These are phyloP conservation scores for Cyclotella sp. DNA, from an alignment of 108 stramenopile species.

Conservation along the genomic window DNA sequence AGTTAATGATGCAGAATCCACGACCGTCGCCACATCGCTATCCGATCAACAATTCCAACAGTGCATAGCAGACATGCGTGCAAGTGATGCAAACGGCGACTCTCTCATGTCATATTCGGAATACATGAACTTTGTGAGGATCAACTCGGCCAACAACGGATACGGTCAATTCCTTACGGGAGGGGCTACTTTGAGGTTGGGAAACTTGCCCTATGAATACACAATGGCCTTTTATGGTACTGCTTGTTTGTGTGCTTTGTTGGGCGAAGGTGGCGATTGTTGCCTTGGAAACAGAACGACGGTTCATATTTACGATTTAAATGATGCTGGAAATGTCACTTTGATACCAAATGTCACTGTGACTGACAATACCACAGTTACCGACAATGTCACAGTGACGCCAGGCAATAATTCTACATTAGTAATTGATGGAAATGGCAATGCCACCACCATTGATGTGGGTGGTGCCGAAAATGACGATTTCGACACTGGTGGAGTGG, in stretches of 20 bases:
- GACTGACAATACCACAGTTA: no score
- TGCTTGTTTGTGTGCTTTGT: neutral
- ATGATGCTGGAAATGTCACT: neutral
- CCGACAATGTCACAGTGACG: neutral
- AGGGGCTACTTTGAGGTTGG: neutral
- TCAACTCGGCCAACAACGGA: neutral
- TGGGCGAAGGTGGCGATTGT: constrained; percentile 6
- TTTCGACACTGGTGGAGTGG: neutral
- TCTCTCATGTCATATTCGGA: neutral
- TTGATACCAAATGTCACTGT: neutral
- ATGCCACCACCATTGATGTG: neutral
- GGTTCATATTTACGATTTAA: neutral
- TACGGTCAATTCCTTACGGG: neutral
- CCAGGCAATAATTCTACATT: neutral
- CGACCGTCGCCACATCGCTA: neutral
- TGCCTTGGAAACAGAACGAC: neutral
- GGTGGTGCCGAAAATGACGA: neutral
- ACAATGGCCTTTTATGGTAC: neutral
- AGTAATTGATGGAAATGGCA: neutral
- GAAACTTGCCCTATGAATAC: neutral
- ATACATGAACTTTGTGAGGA: neutral
- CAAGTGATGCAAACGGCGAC: neutral
- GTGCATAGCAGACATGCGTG: neutral
- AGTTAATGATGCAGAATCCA: no score
- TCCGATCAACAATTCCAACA: neutral